Conservation (phyloP, 2,329 filamentous ascomycete genomes). For the Seiridium cupressi region DNA sequence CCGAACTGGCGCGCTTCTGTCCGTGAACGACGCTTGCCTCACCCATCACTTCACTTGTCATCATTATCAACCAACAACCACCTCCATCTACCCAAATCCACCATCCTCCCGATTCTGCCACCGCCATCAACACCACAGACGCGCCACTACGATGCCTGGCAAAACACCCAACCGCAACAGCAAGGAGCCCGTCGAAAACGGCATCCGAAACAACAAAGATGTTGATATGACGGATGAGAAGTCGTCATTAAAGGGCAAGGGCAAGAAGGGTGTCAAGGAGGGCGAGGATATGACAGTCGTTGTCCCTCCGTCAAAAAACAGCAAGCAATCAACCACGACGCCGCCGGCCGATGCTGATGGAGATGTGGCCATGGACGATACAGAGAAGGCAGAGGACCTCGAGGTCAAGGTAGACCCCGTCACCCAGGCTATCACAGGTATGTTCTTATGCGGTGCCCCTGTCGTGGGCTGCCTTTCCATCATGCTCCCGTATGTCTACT, state of each 20-base stretch:
- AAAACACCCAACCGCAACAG: slow-evolving; percentile 73
- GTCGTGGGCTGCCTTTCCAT: too few species aligned
- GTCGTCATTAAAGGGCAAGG: slow-evolving; percentile 59
- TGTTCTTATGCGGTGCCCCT: slow-evolving; percentile 21
- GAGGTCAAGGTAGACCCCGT: slow-evolving; percentile 60
- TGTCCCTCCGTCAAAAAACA: slow-evolving; percentile 69
- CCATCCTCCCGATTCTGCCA: not conserved
- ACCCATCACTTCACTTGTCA: slow-evolving; percentile 1
- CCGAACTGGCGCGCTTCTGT: slow-evolving; percentile 20
- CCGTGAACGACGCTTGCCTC: slow-evolving; percentile 1
- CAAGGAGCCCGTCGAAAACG: slow-evolving; percentile 68
- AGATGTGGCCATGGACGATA: slow-evolving; percentile 70
- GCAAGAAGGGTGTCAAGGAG: slow-evolving; percentile 63
- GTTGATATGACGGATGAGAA: slow-evolving; percentile 70
- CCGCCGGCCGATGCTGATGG: slow-evolving; percentile 61
- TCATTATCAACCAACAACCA: not conserved
- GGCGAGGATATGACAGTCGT: slow-evolving; percentile 81
- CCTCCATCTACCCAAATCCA: not conserved
- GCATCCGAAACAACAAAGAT: slow-evolving; percentile 64
- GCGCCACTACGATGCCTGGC: slow-evolving; percentile 55
- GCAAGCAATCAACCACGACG: slow-evolving; percentile 55
- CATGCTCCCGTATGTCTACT: not conserved
- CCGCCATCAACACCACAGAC: slow-evolving; percentile 18
- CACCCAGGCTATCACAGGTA: slow-evolving; percentile 60
- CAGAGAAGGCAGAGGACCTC: slow-evolving; percentile 46